phyloP scores from a whole-genome alignment of 441 rosid genomes.

The Gossypium gossypioides region DNA sequence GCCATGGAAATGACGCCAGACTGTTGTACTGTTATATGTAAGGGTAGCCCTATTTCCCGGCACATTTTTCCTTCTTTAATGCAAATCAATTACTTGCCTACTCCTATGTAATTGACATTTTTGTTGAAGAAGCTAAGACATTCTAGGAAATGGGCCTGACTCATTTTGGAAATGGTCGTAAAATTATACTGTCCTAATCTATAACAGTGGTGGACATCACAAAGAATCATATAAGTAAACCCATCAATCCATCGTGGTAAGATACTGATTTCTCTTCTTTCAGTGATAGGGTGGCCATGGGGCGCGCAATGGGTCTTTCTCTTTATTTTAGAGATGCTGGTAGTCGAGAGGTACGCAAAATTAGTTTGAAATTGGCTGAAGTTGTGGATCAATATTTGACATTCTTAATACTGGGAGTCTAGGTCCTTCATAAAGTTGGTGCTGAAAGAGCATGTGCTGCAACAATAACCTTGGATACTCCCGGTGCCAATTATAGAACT shows the following conservation, averaged over 20 bases:
- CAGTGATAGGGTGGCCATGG: slow-evolving; percentile 90
- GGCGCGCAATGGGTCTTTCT: slow-evolving; percentile 88
- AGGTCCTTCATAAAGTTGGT: slow-evolving; percentile 94
- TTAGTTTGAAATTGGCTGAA: not conserved
- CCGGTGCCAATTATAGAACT: slow-evolving; percentile 95
- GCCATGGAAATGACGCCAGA: no score
- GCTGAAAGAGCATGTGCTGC: slow-evolving; percentile 97
- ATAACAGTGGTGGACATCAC: not conserved
- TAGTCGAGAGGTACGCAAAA: slow-evolving; percentile 66
- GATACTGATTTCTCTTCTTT: slow-evolving; percentile 15
- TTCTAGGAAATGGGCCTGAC: not conserved
- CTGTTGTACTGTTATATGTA: no score
- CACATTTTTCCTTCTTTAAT: not conserved
- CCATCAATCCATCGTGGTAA: not conserved
- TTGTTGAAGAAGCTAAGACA: not conserved
- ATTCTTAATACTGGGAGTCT: slow-evolving; percentile 19
- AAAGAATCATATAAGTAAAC: not conserved
- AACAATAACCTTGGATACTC: slow-evolving; percentile 79
- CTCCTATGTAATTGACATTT: not conserved
- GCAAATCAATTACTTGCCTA: not conserved
- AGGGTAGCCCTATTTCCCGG: not conserved
- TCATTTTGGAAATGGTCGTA: not conserved
- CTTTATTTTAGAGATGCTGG: slow-evolving; percentile 93
- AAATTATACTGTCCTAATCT: not conserved
- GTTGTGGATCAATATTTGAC: slow-evolving; percentile 15